Base-by-base conservation (phyloP, 192 early-diverging fungal genomes). In the Backusella westeae region DNA sequence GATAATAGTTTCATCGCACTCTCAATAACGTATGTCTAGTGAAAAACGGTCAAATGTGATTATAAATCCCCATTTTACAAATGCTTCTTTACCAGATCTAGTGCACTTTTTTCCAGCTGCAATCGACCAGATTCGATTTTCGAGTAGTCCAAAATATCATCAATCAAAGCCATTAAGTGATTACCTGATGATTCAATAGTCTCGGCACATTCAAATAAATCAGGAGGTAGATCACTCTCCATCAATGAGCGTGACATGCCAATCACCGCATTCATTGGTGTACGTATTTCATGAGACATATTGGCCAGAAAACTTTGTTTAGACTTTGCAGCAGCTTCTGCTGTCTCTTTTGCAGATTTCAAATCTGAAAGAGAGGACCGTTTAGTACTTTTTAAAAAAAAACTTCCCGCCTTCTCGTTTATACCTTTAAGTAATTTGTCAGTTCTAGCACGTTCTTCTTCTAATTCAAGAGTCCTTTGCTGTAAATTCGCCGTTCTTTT, bases 121-220 rank as follows among this genome's bases (percentile, higher is more conserved):
- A 96, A 85, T 35, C 91, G 90, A 26, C 92, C 92, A 34, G 92
- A 91, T 77, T 95, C 94, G 39, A 94, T 89, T 85, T 92, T 94
- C 46, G 91, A 92, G 73, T 92, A 83, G 71, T 94, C 94, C 19
- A 94, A 78, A 73, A 96, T 89, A 78, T 93, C 90, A 80, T 96
- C 90, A 70, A 96, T 89, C 34, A 96, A 81, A n/a, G 83, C 81
- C 74, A 91, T 71, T 44, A 92, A 84, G 66, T 87, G 87, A 19
- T 73, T 73, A 21, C 75, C 75, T 32, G 75, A 77, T 34, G 77
- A 78, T 19, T 78, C 72, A 34, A 88, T 86, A 7, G 84, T 88
- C 66, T 84, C 84, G 1, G 81, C 82, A 69, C 82, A 86, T 71
- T 94, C 92, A 67, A 88, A 88, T 78, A 92, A 87, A 39, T 91